phyloP scores from a whole-genome alignment of 2,329 filamentous ascomycete genomes.

The Pezicula neosporulosa region DNA sequence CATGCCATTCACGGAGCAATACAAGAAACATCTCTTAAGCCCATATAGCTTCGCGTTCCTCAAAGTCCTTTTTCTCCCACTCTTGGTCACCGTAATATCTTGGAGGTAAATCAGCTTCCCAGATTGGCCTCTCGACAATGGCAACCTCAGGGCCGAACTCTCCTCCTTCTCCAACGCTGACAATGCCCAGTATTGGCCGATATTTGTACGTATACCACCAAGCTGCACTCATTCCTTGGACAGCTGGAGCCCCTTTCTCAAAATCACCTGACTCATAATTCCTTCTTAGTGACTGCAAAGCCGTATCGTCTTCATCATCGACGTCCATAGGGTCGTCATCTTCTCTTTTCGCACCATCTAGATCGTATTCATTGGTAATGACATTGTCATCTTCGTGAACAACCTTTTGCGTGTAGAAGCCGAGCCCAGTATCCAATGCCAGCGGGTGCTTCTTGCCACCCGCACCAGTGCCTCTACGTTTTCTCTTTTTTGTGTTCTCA shows the following conservation, averaged over 20 bases:
- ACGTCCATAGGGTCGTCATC: slow-evolving; percentile 34
- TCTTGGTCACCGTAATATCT: slow-evolving; percentile 61
- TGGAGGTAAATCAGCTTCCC: slow-evolving; percentile 75
- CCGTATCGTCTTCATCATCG: slow-evolving; percentile 21
- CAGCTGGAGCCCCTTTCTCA: neutral
- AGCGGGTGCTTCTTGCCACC: slow-evolving; percentile 45
- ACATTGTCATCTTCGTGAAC: slow-evolving; percentile 36
- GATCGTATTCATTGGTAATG: slow-evolving; percentile 25
- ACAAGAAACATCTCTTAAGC: neutral
- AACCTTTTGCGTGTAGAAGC: slow-evolving; percentile 33
- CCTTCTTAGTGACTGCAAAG: slow-evolving; percentile 27
- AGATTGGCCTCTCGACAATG: slow-evolving; percentile 80
- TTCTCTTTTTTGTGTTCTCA: slow-evolving; percentile 21
- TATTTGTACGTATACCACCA: slow-evolving; percentile 89
- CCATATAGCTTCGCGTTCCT: slow-evolving; percentile 1
- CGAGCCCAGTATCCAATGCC: slow-evolving; percentile 28
- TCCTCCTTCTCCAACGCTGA: slow-evolving; percentile 35
- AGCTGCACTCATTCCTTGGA: slow-evolving; percentile 1
- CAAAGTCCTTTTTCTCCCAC: slow-evolving; percentile 34
- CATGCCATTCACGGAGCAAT: neutral
- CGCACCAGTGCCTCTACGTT: slow-evolving; percentile 42
- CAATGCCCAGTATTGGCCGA: slow-evolving; percentile 79
- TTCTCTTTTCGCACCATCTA: slow-evolving; percentile 24
- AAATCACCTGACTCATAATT: slow-evolving; percentile 27
- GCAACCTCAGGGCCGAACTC: slow-evolving; percentile 67